Percentiles rank a stretch among this genome's conserved stretches.
phyloP scores from a whole-genome alignment of 768 basidiomycete genomes.

The Lentinula lateritia region DNA sequence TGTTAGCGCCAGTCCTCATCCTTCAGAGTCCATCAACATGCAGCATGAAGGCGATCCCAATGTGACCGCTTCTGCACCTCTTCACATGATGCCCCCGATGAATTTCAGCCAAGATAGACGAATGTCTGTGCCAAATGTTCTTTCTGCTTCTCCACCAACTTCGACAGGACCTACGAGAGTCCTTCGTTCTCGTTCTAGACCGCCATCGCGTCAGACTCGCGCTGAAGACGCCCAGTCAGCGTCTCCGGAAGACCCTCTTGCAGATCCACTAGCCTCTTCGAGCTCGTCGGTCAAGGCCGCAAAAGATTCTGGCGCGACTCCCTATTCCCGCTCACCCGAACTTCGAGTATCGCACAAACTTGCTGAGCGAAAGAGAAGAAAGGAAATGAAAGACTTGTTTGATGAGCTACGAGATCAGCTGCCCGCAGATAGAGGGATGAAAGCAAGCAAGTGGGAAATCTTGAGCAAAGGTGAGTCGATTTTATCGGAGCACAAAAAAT shows the following conservation, averaged over 20 bases:
- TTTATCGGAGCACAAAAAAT: background rate
- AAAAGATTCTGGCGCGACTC: constrained; percentile 57
- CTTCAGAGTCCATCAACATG: constrained; percentile 26
- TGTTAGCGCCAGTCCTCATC: constrained; percentile 27
- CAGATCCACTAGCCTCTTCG: constrained; percentile 31
- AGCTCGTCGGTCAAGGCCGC: constrained; percentile 26
- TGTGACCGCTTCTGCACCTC: constrained; percentile 20
- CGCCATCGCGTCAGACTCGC: constrained; percentile 58
- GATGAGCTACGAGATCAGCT: constrained; percentile 93
- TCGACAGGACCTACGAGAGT: constrained; percentile 43
- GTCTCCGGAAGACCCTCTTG: constrained; percentile 39
- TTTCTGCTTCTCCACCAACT: constrained; percentile 40
- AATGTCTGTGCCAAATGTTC: constrained; percentile 69
- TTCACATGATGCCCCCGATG: constrained; percentile 53
- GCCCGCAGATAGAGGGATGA: constrained; percentile 90
- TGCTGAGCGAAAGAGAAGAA: constrained; percentile 92
- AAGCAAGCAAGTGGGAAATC: constrained; percentile 99
- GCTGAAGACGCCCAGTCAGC: constrained; percentile 31
- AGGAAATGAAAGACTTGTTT: constrained; percentile 99
- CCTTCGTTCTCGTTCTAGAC: constrained; percentile 64
- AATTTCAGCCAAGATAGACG: constrained; percentile 61
- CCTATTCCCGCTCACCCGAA: constrained; percentile 94
- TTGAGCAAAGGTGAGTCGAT: constrained; percentile 77
- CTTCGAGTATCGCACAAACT: constrained; percentile 94
- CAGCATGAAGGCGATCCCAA: constrained; percentile 49